Percentiles rank a stretch among this genome's conserved stretches.
phyloP scores from a whole-genome alignment of 441 rosid genomes.

The Aquilaria agallochum region DNA sequence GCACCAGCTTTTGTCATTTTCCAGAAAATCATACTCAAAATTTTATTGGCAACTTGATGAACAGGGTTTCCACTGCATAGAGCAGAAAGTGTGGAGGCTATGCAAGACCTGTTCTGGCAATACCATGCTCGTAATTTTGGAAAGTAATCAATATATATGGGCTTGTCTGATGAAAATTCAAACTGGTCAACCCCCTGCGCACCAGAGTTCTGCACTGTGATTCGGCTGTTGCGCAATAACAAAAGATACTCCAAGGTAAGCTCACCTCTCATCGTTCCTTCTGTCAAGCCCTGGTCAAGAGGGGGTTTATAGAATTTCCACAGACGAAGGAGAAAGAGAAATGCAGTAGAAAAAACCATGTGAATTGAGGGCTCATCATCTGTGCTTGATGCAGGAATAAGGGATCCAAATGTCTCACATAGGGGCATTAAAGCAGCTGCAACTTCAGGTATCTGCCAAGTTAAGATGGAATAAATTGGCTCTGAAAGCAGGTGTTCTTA shows the following conservation, averaged over 20 bases:
- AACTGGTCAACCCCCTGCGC: conserved; percentile 18
- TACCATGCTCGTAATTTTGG: conserved; percentile 67
- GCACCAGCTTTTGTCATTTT: conserved; percentile 39
- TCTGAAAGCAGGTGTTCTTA: too few relatives aligned
- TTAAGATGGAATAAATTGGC: too few relatives aligned
- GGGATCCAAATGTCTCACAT: conserved; percentile 66
- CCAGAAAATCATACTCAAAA: conserved; percentile 54
- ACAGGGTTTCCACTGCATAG: conserved; percentile 47
- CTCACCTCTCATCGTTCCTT: conserved; percentile 38
- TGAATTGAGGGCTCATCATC: conserved; percentile 42
- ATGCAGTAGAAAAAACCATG: conserved; percentile 59
- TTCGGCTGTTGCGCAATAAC: conserved; percentile 38
- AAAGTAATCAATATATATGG: conserved; percentile 41
- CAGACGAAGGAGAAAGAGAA: conserved; percentile 69
- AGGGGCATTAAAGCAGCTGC: conserved; percentile 66
- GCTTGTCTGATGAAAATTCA: conserved; percentile 27
- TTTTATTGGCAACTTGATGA: conserved; percentile 53
- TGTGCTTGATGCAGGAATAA: conserved; percentile 34
- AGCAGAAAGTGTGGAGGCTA: conserved; percentile 52
- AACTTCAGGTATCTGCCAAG: conserved; percentile 63
- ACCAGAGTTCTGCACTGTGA: conserved; percentile 22
- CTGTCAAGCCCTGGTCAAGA: conserved; percentile 34
- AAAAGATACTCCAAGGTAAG: conserved; percentile 60
- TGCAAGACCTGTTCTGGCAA: conserved; percentile 52
- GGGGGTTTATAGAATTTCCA: conserved; percentile 77